phyloP scores from a whole-genome alignment of 1,139 yeast species.

The Candida sp. region DNA sequence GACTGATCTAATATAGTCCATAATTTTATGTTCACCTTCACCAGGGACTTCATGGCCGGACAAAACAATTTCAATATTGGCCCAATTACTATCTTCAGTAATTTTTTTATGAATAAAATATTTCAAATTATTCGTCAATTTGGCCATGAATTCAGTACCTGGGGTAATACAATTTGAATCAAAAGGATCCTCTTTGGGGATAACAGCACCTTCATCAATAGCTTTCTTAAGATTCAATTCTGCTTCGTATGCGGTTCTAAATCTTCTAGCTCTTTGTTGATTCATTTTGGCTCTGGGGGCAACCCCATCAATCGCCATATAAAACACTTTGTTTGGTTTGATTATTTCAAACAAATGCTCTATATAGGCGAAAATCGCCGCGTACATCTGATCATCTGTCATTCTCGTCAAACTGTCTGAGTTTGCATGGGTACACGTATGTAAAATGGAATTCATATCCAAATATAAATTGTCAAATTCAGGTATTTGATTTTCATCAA shows the following conservation, averaged over 20 bases:
- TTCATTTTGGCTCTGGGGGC: constrained; percentile 99
- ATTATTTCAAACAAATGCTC: constrained; percentile 90
- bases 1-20: constrained; percentile 87
- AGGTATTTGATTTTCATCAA: constrained; percentile 83
- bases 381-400: constrained; percentile 89
- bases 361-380: constrained; percentile 90
- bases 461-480: constrained; percentile 93
- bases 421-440: constrained; percentile 85
- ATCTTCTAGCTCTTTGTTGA: constrained; percentile 97
- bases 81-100: constrained; percentile 90
- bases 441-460: constrained; percentile 97
- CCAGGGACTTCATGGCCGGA: constrained; percentile 99
- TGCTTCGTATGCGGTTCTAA: constrained; percentile 93
- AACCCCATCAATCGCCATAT: constrained; percentile 99
- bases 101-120: constrained; percentile 92
- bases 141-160: constrained; percentile 98
- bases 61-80: constrained; percentile 73
- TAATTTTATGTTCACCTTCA: constrained; percentile 98
- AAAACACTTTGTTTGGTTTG: constrained; percentile 81
- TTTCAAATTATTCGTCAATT: constrained; percentile 75
- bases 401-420: constrained; percentile 58
- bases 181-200: constrained; percentile 78
- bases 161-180: constrained; percentile 97
- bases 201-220: constrained; percentile 53
- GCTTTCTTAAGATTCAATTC: constrained; percentile 71